phyloP scores from a whole-genome alignment of 2,329 filamentous ascomycete species.

The Trichoderma harzianum region DNA sequence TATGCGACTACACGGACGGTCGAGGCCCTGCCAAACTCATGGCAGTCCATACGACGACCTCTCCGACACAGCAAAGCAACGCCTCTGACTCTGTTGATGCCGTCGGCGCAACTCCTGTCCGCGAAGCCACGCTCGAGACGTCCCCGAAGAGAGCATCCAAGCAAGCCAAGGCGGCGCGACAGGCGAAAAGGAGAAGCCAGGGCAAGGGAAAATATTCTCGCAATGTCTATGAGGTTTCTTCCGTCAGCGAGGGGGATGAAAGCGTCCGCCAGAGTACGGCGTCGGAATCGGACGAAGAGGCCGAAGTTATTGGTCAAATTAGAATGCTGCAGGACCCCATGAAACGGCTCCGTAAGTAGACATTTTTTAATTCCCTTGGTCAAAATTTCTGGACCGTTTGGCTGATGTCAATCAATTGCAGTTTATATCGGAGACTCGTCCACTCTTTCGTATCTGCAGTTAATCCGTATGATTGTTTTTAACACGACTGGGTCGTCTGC shows the following conservation, averaged over 20 bases:
- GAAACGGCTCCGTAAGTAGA: conserved; percentile 51
- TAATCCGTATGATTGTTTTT: conserved; percentile 59
- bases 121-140: neutral
- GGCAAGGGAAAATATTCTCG: neutral
- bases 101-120: neutral
- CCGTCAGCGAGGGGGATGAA: conserved; percentile 12
- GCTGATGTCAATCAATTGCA: conserved; percentile 25
- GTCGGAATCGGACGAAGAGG: conserved; percentile 47
- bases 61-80: neutral
- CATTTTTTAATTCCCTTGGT: neutral
- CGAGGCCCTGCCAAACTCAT: conserved; percentile 12
- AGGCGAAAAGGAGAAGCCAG: neutral
- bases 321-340: conserved; percentile 59
- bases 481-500: conserved; percentile 50
- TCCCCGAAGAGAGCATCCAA: conserved; percentile 2
- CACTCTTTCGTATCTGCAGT: conserved; percentile 57
- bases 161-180: neutral
- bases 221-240: neutral
- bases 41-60: neutral
- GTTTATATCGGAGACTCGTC: conserved; percentile 63
- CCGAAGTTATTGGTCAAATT: conserved; percentile 51
- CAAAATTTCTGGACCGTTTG: conserved; percentile 9
- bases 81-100: conserved; percentile 5
- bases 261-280: conserved; percentile 36
- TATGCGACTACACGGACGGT: conserved; percentile 22